A percentile compares a stretch with the other conserved stretches of the same genome.
Conservation (phyloP, 768 basidiomycete species). For the Leccinum fibrillosum region DNA sequence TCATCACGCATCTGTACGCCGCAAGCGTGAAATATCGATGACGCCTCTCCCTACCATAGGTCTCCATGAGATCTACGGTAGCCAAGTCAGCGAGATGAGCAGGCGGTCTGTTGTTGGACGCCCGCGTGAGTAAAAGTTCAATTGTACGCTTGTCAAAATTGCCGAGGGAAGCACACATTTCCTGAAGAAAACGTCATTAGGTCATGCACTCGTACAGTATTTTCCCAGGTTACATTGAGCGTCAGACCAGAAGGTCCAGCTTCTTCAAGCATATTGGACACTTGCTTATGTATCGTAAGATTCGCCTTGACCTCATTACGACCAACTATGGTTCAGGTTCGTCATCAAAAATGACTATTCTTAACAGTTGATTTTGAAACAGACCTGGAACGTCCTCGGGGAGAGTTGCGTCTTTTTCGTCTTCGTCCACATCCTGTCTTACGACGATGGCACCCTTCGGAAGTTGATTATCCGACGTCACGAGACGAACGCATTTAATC, state of each 20-base stretch:
- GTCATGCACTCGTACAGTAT: neutral
- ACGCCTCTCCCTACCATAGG: conserved; percentile 79
- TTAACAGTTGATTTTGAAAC: conserved; percentile 5
- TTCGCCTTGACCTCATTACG: conserved; percentile 52
- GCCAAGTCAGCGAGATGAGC: conserved; percentile 69
- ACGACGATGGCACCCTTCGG: conserved; percentile 36
- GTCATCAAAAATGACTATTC: neutral
- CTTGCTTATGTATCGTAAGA: conserved; percentile 73
- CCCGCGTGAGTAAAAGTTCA: conserved; percentile 73
- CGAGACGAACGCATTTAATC: conserved; percentile 67
- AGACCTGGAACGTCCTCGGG: conserved; percentile 33
- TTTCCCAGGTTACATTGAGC: conserved; percentile 48
- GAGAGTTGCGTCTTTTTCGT: conserved; percentile 33
- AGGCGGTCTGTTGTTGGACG: conserved; percentile 63
- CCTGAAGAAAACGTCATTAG: conserved; percentile 39
- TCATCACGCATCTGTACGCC: conserved; percentile 62
- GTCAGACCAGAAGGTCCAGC: conserved; percentile 70
- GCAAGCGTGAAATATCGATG: conserved; percentile 78
- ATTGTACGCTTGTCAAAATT: conserved; percentile 79
- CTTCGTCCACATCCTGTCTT: conserved; percentile 38
- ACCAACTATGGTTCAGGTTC: conserved; percentile 22
- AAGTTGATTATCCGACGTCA: conserved; percentile 38
- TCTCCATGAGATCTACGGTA: conserved; percentile 74
- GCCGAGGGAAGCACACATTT: conserved; percentile 57
- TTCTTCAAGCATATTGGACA: conserved; percentile 68